Percentiles rank a stretch among this genome's conserved stretches.
Evolutionary conservation across 306 rosid genomes (phyloP).

Genomic region (Sicyos baderoa): DNA sequence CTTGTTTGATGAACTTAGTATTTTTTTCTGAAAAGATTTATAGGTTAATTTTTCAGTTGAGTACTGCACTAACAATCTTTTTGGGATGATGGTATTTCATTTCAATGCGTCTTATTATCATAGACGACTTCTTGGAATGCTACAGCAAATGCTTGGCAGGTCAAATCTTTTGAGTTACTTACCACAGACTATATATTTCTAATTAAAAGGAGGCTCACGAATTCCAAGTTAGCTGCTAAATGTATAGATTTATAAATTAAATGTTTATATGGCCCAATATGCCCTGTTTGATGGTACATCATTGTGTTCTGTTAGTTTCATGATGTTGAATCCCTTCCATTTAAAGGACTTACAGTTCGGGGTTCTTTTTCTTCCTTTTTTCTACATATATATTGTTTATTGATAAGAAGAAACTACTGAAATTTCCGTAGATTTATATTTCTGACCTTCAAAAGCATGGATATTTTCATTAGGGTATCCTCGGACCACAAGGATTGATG

Average conservation of each 20-base stretch:
- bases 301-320: background rate
- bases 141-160: background rate
- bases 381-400: background rate
- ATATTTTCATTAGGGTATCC: slow-evolving; percentile 42
- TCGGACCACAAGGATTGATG: slow-evolving; percentile 64
- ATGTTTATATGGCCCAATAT: background rate
- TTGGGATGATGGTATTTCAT: background rate
- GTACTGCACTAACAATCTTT: background rate
- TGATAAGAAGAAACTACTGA: background rate
- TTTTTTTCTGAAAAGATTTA: background rate
- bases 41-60: background rate
- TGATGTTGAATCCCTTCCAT: background rate
- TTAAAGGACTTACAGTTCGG: background rate
- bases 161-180: background rate
- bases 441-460: slow-evolving; percentile 8
- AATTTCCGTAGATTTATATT: background rate
- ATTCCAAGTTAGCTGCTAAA: background rate
- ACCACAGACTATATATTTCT: background rate
- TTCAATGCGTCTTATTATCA: background rate
- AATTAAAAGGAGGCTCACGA: background rate
- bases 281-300: background rate
- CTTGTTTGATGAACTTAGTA: background rate
- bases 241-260: background rate
- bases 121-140: background rate
- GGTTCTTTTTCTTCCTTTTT: background rate